Percentiles rank a stretch among this genome's conserved stretches.
These are phyloP conservation scores for Pseudonitzschia delicatissima DNA, from an alignment of 108 stramenopile genomes.

Conservation along the genomic window DNA sequence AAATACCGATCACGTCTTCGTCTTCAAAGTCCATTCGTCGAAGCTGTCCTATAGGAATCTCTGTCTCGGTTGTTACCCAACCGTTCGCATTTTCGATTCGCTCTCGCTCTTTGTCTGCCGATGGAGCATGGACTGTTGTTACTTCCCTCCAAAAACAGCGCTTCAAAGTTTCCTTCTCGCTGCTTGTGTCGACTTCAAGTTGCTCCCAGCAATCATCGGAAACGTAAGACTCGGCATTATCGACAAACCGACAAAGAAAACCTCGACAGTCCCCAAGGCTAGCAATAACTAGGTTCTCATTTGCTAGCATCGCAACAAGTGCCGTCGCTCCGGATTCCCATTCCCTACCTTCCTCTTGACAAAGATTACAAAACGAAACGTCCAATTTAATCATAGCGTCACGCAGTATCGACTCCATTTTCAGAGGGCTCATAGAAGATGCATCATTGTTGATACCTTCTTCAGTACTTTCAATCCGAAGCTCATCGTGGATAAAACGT, in stretches of 20 bases:
- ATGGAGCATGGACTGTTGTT: constrained; percentile 60
- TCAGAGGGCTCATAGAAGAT: neutral
- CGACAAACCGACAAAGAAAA: constrained; percentile 53
- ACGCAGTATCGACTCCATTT: constrained; percentile 38
- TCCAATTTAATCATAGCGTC: constrained; percentile 62
- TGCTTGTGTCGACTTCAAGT: constrained; percentile 19
- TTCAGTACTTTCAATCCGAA: neutral
- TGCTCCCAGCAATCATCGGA: constrained; percentile 32
- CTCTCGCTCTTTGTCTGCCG: constrained; percentile 47
- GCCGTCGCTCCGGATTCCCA: constrained; percentile 86
- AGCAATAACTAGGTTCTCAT: constrained; percentile 57
- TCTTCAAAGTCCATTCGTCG: constrained; percentile 71
- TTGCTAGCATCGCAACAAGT: constrained; percentile 54
- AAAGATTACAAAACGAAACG: constrained; percentile 65
- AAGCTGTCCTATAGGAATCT: constrained; percentile 66
- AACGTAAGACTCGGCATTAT: constrained; percentile 12
- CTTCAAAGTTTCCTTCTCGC: constrained; percentile 11
- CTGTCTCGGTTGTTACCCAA: constrained; percentile 74
- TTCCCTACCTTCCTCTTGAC: constrained; percentile 59
- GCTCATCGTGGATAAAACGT: constrained; percentile 48
- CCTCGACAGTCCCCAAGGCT: constrained; percentile 80
- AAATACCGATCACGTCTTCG: constrained; percentile 71
- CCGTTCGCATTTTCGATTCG: constrained; percentile 78
- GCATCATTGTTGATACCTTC: neutral
- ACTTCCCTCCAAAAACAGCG: constrained; percentile 69